phyloP scores from a whole-genome alignment of 495 filamentous ascomycete species.

The Aspergillus kassunensis region DNA sequence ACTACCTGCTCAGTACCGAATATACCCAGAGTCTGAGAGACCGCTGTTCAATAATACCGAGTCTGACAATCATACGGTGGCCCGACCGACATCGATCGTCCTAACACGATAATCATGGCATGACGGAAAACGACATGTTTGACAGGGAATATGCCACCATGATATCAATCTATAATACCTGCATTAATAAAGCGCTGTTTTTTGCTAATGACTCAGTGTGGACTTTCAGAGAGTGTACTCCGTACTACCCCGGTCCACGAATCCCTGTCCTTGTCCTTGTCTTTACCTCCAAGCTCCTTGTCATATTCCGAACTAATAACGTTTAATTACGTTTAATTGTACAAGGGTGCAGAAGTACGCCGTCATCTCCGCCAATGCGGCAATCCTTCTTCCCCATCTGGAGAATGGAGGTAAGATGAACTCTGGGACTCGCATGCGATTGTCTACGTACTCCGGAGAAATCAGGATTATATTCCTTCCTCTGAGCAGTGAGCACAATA shows the following conservation, averaged over 20 bases:
- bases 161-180: constrained; percentile 6
- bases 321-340: too few relatives aligned
- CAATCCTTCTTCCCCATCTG: not conserved
- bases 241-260: not conserved
- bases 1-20: too few relatives aligned
- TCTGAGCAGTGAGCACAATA: too few relatives aligned
- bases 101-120: too few relatives aligned
- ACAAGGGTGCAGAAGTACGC: not conserved
- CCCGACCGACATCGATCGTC: too few relatives aligned
- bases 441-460: too few relatives aligned
- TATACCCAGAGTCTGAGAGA: too few relatives aligned
- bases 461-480: not conserved
- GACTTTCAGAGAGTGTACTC: not conserved
- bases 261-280: not conserved
- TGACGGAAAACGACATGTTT: constrained; percentile 3
- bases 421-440: too few relatives aligned
- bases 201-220: not conserved
- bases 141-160: constrained; percentile 1
- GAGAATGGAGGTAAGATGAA: not conserved
- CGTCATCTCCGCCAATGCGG: not conserved
- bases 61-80: constrained; percentile 9
- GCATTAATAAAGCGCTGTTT: not conserved
- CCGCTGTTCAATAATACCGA: not conserved
- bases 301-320: too few relatives aligned
- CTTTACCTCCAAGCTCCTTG: too few relatives aligned